These are phyloP conservation scores for Wallacemonas rigidus DNA, from an alignment of 208 protist species.

Conservation along the genomic window DNA sequence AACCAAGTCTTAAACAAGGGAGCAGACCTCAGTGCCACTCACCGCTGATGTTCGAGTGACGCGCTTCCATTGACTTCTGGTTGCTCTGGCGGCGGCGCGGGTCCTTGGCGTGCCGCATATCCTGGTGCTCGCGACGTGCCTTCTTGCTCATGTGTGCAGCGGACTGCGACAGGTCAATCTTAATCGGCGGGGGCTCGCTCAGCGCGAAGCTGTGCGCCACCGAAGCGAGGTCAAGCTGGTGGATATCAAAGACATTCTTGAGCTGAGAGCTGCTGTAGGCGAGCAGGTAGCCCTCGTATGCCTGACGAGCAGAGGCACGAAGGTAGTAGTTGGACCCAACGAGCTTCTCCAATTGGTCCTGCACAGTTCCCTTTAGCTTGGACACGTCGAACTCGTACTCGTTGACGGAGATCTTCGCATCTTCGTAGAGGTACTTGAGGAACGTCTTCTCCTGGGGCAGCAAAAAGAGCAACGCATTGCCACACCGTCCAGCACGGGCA, in stretches of 20 bases:
- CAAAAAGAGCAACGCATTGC: constrained; percentile 97
- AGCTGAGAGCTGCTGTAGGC: constrained; percentile 98
- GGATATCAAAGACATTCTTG: constrained; percentile 99
- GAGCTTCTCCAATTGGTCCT: constrained; percentile 96
- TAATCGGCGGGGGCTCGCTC: constrained; percentile 88
- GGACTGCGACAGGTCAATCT: constrained; percentile 92
- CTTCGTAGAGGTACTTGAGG: constrained; percentile 98
- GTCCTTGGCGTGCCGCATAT: constrained; percentile 77
- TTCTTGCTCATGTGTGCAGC: constrained; percentile 92
- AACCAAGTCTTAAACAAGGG: background rate
- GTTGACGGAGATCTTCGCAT: constrained; percentile 95
- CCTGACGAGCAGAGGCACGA: constrained; percentile 95
- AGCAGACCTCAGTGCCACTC: constrained; percentile 55
- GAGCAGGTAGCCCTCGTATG: constrained; percentile 98
- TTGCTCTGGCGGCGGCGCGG: constrained; percentile 48
- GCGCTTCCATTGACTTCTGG: constrained; percentile 45
- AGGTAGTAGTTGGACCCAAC: constrained; percentile 99
- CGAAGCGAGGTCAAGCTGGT: constrained; percentile 95
- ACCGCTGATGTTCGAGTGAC: constrained; percentile 86
- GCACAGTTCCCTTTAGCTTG: constrained; percentile 95
- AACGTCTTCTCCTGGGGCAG: constrained; percentile 98
- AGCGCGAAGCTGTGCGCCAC: constrained; percentile 94
- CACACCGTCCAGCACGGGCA: constrained; percentile 93
- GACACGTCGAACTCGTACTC: constrained; percentile 97
- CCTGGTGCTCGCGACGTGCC: constrained; percentile 70